Base-by-base conservation (phyloP, 352 stramenopile genomes). In the Phytophthora pini region DNA sequence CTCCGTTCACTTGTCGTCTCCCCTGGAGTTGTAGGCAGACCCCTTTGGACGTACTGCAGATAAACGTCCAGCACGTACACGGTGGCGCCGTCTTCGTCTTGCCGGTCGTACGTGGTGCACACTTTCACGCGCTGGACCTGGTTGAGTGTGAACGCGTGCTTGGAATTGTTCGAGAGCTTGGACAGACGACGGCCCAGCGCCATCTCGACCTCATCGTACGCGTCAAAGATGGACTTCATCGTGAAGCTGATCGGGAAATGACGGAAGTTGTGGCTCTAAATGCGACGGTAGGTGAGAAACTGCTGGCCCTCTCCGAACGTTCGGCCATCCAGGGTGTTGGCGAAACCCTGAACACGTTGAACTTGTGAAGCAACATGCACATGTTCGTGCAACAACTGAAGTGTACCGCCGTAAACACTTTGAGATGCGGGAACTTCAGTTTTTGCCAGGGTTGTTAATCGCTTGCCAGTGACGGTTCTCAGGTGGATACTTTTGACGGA, bases 51-150 rank as follows among this genome's bases (percentile, higher is more conserved):
- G 54, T 64, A 65, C 20, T 79, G 68, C 47, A 92, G 41, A 49
- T 76, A 79, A 10, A 92, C 62, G 32, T 87, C 66, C 5, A 89
- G 46, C 31, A 85, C 75, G 65, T 88, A 92, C 10, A 89, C 49
- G 1, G 73, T 82, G 13, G 72, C 74, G 49, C 77, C 72, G 49
- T 82, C 74, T 36, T 72, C 48, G 6, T 61, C 62, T 34, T 65
- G 32, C 11, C 76, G 69, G 17, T 79, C 66, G 67, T 76, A 79
- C 4, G 74, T 75, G 20, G 60, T 40, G 44, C 48, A 63, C 13
- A 89, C 66, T 46, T 81, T 70, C 12, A 89, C 66, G 41, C 65
- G 75, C 36, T 87, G 70, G 45, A 92, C 76, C 61, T 89, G 80
- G 64, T 89, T 89, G 36, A 92, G 67, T n/a, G 72, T 61, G 51